A percentile compares a stretch with the other conserved stretches of the same genome.
Conservation (phyloP, 2,329 filamentous ascomycete species). For the Sporothrix brasiliensis region DNA sequence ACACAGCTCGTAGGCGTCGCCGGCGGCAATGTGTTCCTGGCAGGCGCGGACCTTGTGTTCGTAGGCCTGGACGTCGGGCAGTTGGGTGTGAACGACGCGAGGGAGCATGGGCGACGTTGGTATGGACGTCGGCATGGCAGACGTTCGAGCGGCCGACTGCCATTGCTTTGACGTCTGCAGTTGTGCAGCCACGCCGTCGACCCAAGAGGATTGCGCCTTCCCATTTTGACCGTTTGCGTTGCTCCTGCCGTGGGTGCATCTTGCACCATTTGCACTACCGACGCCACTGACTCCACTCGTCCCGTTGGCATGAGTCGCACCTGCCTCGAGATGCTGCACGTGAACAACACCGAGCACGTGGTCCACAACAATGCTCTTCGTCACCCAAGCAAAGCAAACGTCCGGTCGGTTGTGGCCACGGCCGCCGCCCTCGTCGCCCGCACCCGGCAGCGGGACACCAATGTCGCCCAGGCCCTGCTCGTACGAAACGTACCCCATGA, state of each 20-base stretch:
- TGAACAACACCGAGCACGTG: constrained; percentile 64
- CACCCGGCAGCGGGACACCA: constrained; percentile 47
- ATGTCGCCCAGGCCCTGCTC: constrained; percentile 74
- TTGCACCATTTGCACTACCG: neutral
- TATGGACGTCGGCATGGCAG: too few species aligned
- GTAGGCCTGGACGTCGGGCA: constrained; percentile 57
- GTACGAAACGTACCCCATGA: constrained; percentile 83
- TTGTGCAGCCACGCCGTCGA: constrained; percentile 45
- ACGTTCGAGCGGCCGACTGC: constrained; percentile 30
- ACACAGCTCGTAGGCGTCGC: constrained; percentile 84
- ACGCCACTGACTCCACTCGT: neutral
- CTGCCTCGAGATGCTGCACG: constrained; percentile 64
- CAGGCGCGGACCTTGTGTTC: constrained; percentile 68
- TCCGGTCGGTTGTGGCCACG: constrained; percentile 60
- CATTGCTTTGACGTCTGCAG: constrained; percentile 42
- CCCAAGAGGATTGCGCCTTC: constrained; percentile 44
- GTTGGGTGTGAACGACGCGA: constrained; percentile 40
- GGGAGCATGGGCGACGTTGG: neutral
- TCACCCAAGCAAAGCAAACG: constrained; percentile 74
- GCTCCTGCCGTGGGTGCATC: neutral
- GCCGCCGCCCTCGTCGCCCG: constrained; percentile 4
- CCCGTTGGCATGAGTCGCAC: constrained; percentile 28
- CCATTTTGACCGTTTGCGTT: constrained; percentile 18
- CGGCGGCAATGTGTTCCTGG: constrained; percentile 71
- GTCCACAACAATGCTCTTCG: constrained; percentile 76